These are phyloP conservation scores for Gracilaria gracilis DNA, from an alignment of 23 red algal genomes.

Conservation along the genomic window DNA sequence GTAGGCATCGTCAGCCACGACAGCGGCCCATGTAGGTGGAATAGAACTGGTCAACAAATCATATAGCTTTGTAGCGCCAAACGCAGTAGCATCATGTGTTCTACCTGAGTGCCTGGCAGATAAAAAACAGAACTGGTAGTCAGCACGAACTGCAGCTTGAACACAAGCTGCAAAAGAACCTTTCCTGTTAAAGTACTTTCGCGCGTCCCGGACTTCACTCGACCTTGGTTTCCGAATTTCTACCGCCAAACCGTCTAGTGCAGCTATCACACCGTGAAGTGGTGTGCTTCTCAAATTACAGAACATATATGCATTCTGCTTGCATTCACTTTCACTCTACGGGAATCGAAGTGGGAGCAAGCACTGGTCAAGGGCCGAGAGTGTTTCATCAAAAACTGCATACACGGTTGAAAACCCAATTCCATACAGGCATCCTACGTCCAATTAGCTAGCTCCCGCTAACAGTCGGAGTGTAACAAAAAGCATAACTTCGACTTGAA, in stretches of 20 bases:
- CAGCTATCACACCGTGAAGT: neutral
- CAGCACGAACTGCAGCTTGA: neutral
- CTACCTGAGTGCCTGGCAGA: neutral
- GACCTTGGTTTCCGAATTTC: neutral
- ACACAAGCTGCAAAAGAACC: neutral
- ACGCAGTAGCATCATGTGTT: neutral
- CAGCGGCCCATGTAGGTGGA: neutral
- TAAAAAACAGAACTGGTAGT: neutral
- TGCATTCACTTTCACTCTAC: too few species aligned
- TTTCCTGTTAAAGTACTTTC: neutral
- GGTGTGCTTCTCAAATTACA: too few species aligned
- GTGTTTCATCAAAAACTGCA: too few species aligned
- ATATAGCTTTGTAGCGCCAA: neutral
- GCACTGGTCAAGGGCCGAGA: too few species aligned
- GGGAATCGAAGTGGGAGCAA: too few species aligned
- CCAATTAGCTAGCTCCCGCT: constrained; percentile 4
- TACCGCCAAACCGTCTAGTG: neutral
- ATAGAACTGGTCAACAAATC: neutral
- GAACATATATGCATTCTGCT: too few species aligned
- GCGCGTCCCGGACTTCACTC: neutral
- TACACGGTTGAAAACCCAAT: neutral
- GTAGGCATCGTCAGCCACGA: neutral
- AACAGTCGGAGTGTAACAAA: neutral
- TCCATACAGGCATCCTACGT: neutral
- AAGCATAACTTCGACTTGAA: neutral